Evolutionary conservation across 164 flowering plant genomes (phyloP).

Genomic region (Dillenia turbinata): DNA sequence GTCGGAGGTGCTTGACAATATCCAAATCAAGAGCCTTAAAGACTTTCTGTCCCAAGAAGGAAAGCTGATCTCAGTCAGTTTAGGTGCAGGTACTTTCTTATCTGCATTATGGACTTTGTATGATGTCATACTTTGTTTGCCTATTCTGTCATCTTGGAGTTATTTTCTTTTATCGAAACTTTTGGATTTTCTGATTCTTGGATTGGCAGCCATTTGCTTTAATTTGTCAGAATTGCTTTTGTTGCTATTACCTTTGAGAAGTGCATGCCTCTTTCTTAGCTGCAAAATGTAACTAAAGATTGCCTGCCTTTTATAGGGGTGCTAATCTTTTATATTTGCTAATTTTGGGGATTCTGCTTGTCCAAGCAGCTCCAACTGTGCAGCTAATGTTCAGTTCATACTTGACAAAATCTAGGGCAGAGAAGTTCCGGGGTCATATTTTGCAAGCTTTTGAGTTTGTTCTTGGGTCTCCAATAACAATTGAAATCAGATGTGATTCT

Average conservation of each 20-base stretch:
- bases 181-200: neutral
- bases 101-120: neutral
- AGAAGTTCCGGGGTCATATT: slow-evolving; percentile 59
- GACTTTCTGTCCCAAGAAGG: slow-evolving; percentile 86
- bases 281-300: too few relatives aligned
- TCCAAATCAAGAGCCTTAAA: slow-evolving; percentile 43
- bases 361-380: slow-evolving; percentile 69
- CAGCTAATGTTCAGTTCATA: slow-evolving; percentile 75
- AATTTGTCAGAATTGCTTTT: too few relatives aligned
- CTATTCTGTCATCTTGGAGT: too few relatives aligned
- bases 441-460: slow-evolving; percentile 87
- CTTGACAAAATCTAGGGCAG: slow-evolving; percentile 63
- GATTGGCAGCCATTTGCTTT: too few relatives aligned
- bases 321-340: neutral
- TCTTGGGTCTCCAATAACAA: slow-evolving; percentile 68
- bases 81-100: slow-evolving; percentile 71
- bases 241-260: too few relatives aligned
- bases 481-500: slow-evolving; percentile 71
- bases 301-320: neutral
- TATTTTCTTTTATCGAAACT: too few relatives aligned
- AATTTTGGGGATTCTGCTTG: slow-evolving; percentile 5
- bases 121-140: too few relatives aligned
- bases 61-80: slow-evolving; percentile 66
- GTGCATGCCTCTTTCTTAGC: too few relatives aligned
- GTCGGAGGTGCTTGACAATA: slow-evolving; percentile 65